Percentiles rank a stretch among this genome's conserved stretches.
Conservation (phyloP, 2,329 filamentous ascomycete genomes). For the Apiospora koreana region DNA sequence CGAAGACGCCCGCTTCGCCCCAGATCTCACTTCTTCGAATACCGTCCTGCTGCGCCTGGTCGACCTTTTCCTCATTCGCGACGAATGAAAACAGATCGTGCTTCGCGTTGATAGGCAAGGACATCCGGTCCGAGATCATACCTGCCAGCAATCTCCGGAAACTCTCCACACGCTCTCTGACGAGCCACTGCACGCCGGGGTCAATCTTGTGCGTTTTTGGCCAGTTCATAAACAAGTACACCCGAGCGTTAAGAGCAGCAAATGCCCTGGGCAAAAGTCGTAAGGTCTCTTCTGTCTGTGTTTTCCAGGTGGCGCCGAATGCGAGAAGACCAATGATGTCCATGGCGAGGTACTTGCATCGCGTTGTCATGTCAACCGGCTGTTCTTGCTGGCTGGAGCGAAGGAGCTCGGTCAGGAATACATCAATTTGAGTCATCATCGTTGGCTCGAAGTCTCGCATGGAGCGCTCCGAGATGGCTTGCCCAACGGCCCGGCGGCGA, state of each 20-base stretch:
- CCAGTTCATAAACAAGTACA: background rate
- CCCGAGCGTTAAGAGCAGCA: background rate
- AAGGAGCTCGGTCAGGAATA: background rate
- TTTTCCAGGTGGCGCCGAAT: background rate
- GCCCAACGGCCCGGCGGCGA: background rate
- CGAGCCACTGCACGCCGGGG: background rate
- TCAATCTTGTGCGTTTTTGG: background rate
- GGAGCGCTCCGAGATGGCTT: background rate
- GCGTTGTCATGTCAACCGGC: background rate
- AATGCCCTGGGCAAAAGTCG: background rate
- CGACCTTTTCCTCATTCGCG: background rate
- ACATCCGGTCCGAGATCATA: background rate
- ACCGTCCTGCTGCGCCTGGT: background rate
- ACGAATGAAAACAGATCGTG: background rate
- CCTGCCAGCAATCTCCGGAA: background rate
- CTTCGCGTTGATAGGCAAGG: background rate
- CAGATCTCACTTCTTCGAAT: background rate
- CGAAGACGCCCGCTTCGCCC: background rate
- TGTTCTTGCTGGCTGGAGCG: background rate
- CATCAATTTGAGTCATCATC: background rate
- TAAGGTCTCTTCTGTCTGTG: background rate
- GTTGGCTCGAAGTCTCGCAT: background rate
- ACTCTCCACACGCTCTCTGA: background rate
- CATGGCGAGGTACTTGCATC: background rate
- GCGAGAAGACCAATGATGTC: background rate